Evolutionary conservation across 768 basidiomycete species (phyloP), one percentile per base, ranked within the genome.

Genomic region (Leccinum fibrillosum): DNA sequence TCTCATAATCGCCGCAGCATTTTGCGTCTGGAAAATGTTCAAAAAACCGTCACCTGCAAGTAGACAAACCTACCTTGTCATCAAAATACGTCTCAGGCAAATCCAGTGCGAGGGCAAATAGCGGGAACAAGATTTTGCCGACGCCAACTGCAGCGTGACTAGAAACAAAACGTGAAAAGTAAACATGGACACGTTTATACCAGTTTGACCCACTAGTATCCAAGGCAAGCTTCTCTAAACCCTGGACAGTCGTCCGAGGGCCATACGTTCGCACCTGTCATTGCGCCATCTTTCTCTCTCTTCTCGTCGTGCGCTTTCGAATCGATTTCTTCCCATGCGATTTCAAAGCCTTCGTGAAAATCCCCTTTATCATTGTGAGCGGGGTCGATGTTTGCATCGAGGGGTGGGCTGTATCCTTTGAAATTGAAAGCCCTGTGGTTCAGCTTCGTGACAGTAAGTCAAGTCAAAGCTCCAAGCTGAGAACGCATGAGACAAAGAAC

Each of bases 271-370:
- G 80, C 82, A 1, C 85, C 88, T 10, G 80, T 74, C 85, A 90
- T 88, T 4, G 74, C 77, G 15, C 88, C 86, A 45, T 80, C 77
- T 5, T 78, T 66, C 32, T 64, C 35, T 57, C 69, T 63, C 48
- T 72, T 64, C 49, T 69, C 63, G 59, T 73, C 67, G 23, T 61
- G 32, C 0, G 28, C 55, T 56, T 67, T 67, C 11, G 66, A 57
- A 10, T 75, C 63, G 0, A 80, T 66, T 26, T 76, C 72, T 67
- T 92, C 89, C 80, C 83, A 87, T 3, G 91, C 91, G 56, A 96
- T 79, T 65, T 94, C 88, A 69, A 94, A 96, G 2, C 88, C 93
- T 71, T 98, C 94, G 67, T 95, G 92, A 55, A 95, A 72, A 68
- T 98, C 94, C 1, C 94, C 93, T n/a, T 81, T 75, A 50, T 82